Evolutionary conservation across 805 yeast species (phyloP).

Genomic region (Suhomyces pyralidae): DNA sequence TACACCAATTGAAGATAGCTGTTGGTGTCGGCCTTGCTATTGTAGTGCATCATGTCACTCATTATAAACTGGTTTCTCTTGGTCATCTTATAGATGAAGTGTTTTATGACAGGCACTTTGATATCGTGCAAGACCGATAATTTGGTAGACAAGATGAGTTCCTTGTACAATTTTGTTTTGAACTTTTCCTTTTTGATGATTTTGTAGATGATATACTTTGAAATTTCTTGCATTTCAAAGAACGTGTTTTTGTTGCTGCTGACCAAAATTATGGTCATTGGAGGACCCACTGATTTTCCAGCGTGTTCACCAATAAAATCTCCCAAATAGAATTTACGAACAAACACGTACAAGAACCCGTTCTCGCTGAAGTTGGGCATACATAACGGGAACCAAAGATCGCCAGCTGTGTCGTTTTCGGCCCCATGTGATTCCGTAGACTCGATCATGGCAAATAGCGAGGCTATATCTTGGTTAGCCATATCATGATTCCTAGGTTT

Average conservation of each 20-base stretch:
- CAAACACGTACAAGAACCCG: conserved; percentile 84
- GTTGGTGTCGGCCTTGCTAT: conserved; percentile 18
- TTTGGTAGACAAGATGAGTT: conserved; percentile 16
- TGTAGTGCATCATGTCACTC: conserved; percentile 28
- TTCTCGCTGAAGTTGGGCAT: conserved; percentile 84
- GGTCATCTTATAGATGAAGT: conserved; percentile 77
- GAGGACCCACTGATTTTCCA: conserved; percentile 7
- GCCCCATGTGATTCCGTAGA: conserved; percentile 38
- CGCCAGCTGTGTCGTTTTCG: conserved; percentile 45
- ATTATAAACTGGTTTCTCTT: conserved; percentile 62
- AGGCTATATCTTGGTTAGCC: conserved; percentile 77
- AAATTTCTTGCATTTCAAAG: conserved; percentile 64
- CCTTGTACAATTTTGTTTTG: conserved; percentile 19
- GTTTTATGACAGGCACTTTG: conserved; percentile 50
- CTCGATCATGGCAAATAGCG: conserved; percentile 68
- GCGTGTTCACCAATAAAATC: conserved; percentile 11
- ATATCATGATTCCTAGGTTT: conserved; percentile 77
- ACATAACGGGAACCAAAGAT: conserved; percentile 92
- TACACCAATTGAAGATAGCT: conserved; percentile 37
- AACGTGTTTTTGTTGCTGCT: conserved; percentile 78
- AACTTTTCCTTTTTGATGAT: conserved; percentile 22
- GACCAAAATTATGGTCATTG: conserved; percentile 44
- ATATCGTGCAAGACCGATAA: conserved; percentile 22
- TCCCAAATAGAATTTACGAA: conserved; percentile 39
- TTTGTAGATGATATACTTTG: conserved; percentile 46